Base-by-base conservation (phyloP, 1,284 basidiomycete genomes). In the Ceratobasidium sp. region DNA sequence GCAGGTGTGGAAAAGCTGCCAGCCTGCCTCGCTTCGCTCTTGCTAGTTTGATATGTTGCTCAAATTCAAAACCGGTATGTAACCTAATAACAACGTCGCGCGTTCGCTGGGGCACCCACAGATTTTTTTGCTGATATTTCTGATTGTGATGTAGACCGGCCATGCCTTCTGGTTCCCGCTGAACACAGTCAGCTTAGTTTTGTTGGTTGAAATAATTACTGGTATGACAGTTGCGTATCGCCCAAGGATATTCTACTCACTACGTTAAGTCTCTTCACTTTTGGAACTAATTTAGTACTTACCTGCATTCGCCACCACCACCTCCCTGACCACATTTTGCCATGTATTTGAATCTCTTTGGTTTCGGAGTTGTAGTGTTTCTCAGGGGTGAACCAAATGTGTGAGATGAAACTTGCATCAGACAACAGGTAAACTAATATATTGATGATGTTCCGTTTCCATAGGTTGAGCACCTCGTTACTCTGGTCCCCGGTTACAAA, bases 361-460 rank as follows among this genome's bases (percentile, higher is more conserved):
- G n/a, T 15, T 42, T 5, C 13, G 2, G 28, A 39, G 15, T 55
- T 20, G 28, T 40, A 70, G 1, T 55, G 68, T 39, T 18, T 3
- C 12, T 55, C 49, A 6, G 79, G 79, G 10, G 39, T 53, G 44
- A 53, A 80, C 3, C 64, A 10, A 3, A 71, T 58, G 20, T 72
- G 39, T 0, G 72, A 20, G 4, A 26, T 15, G 20, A 80, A 79
- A 3, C 33, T 23, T 1, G 40, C 67, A 13, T 79, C 70, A 1
- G 44, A 15, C 10, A 80, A 39, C 3, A 80, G 61, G 42, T 86
- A 84, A 7, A 87, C 80, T 39, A 83, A 84, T 23, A n/a, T n/a
- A n/a, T 85, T 83, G 0, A 87, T 81, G 13, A 85, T 83, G 64
- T 87, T 80, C 0, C 83, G 58, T 10, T 61, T 60, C 82, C 85